Percentiles rank a stretch among this genome's conserved stretches.
Evolutionary conservation across 331 rosid species (phyloP).

Genomic region (Saraca asoca): DNA sequence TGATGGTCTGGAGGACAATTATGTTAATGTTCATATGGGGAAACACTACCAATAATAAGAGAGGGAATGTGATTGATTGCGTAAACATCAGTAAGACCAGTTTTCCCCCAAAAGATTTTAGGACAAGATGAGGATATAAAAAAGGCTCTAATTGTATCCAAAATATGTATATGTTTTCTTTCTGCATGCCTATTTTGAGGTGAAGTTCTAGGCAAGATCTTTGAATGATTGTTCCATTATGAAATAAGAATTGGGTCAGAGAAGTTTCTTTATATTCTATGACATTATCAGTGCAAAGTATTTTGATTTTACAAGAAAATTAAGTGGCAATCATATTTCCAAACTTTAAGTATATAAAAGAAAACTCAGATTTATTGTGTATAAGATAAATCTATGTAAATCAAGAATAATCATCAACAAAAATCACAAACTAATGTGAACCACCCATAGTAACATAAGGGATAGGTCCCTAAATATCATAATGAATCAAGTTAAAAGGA

Average conservation of each 20-base stretch:
- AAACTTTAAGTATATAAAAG: not conserved
- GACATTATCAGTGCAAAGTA: no score
- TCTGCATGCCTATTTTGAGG: constrained; percentile 15
- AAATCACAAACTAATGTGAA: no score
- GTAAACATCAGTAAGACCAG: not conserved
- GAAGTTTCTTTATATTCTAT: no score
- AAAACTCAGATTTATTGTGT: no score
- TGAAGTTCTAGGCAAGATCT: not conserved
- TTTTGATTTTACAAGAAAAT: no score
- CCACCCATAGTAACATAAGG: not conserved
- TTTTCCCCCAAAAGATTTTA: not conserved
- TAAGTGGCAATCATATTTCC: no score
- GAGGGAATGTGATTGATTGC: no score
- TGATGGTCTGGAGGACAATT: not conserved
- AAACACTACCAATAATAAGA: no score
- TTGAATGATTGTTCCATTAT: not conserved
- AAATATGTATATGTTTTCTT: not conserved
- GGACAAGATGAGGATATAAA: not conserved
- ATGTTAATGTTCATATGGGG: not conserved
- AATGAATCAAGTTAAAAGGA: not conserved
- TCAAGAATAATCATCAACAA: not conserved
- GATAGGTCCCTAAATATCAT: not conserved
- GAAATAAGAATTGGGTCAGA: no score
- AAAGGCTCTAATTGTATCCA: not conserved
- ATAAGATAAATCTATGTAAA: not conserved